Evolutionary conservation across 305 asterid species (phyloP).

Genomic region (Euphrasia arctica): DNA sequence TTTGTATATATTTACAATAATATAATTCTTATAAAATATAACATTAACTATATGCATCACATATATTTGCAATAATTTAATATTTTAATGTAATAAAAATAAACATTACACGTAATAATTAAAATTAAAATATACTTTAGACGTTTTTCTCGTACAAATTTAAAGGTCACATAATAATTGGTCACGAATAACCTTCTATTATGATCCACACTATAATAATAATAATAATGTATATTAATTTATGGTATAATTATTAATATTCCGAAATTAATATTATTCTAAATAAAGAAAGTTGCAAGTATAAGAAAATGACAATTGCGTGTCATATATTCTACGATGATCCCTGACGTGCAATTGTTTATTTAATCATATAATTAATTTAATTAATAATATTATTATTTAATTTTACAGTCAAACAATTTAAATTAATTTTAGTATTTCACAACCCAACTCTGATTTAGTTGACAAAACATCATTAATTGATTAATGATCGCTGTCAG

Average conservation of each 20-base stretch:
- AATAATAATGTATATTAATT: no score
- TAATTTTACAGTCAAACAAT: conserved; percentile 18
- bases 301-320: conserved; percentile 27
- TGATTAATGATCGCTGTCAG: neutral
- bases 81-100: no score
- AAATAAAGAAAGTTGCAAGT: conserved; percentile 6
- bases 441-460: neutral
- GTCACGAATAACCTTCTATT: no score
- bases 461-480: conserved; percentile 3
- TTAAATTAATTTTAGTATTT: neutral
- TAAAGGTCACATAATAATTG: no score
- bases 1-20: no score
- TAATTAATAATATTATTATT: neutral
- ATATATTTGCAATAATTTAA: no score
- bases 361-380: neutral
- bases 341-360: conserved; percentile 26
- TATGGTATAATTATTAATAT: neutral
- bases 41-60: no score
- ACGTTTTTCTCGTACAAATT: no score
- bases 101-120: no score
- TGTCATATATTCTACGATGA: conserved; percentile 20
- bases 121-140: no score
- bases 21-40: no score
- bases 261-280: conserved; percentile 15
- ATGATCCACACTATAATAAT: no score